Conservation (phyloP, 139 green algal species). For the Chara braunii region DNA sequence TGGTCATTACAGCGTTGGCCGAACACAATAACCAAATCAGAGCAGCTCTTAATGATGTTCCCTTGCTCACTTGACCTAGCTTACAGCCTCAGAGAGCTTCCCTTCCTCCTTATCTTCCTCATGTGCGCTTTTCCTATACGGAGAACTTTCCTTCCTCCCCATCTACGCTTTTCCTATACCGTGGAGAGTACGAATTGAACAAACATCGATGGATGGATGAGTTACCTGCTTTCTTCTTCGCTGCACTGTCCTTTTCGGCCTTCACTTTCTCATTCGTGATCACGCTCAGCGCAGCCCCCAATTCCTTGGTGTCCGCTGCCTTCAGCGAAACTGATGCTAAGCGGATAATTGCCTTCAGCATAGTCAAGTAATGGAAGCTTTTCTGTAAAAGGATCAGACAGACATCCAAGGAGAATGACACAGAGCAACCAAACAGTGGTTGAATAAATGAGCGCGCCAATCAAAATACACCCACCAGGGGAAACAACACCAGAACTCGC, state of each 20-base stretch:
- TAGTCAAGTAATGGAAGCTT: conserved; percentile 28
- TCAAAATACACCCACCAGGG: not conserved
- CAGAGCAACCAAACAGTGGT: not conserved
- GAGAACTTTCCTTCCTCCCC: too few species aligned
- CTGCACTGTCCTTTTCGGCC: conserved; percentile 22
- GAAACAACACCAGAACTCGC: not conserved
- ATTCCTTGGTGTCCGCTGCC: conserved; percentile 12
- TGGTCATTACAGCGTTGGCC: too few species aligned
- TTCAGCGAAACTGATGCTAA: not conserved
- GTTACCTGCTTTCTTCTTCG: conserved; percentile 26
- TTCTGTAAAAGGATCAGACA: conserved; percentile 22
- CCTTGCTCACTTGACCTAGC: too few species aligned
- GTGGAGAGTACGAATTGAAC: too few species aligned
- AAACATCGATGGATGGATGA: too few species aligned
- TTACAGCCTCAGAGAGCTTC: too few species aligned
- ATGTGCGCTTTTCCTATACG: too few species aligned
- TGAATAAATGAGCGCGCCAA: not conserved
- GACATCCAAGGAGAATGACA: not conserved
- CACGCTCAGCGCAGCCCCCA: conserved; percentile 15
- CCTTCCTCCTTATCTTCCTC: too few species aligned
- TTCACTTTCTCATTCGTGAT: conserved; percentile 36
- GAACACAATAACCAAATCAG: too few species aligned
- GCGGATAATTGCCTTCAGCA: conserved; percentile 25
- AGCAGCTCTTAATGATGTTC: too few species aligned
- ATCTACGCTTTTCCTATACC: too few species aligned